These are phyloP conservation scores for Pseudoscleropodium purum DNA, from an alignment of 225 moss, liverwort and hornwort species.

Conservation along the genomic window DNA sequence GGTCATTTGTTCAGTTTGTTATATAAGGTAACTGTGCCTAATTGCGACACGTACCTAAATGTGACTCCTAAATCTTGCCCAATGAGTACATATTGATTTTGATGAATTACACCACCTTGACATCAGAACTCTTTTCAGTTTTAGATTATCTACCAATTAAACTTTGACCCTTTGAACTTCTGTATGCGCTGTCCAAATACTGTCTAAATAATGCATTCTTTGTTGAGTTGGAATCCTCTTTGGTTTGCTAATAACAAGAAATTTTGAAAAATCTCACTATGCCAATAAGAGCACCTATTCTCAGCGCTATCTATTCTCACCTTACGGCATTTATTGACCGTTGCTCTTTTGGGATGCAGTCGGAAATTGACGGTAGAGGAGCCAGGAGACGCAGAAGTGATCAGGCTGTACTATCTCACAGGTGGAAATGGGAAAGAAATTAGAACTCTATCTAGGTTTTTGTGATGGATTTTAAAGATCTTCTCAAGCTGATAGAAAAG, in stretches of 20 bases:
- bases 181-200: background rate
- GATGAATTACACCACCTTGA: background rate
- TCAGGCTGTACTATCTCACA: conserved; percentile 76
- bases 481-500: background rate
- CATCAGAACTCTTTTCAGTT: background rate
- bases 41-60: background rate
- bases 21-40: background rate
- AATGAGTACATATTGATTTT: background rate
- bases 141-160: background rate
- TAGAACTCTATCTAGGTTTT: conserved; percentile 63
- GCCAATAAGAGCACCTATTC: background rate
- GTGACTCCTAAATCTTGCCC: background rate
- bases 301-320: background rate
- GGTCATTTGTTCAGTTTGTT: background rate
- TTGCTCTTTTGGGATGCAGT: conserved; percentile 35
- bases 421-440: conserved; percentile 94
- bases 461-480: conserved; percentile 14
- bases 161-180: background rate
- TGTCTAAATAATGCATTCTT: background rate
- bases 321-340: background rate
- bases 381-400: conserved; percentile 61
- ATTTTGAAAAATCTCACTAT: background rate
- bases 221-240: background rate
- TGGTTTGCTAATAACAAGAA: background rate
- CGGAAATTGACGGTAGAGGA: conserved; percentile 55